A percentile compares a stretch with the other conserved stretches of the same genome.
phyloP scores from a whole-genome alignment of 768 basidiomycete genomes.

The Saitozyma podzolica region DNA sequence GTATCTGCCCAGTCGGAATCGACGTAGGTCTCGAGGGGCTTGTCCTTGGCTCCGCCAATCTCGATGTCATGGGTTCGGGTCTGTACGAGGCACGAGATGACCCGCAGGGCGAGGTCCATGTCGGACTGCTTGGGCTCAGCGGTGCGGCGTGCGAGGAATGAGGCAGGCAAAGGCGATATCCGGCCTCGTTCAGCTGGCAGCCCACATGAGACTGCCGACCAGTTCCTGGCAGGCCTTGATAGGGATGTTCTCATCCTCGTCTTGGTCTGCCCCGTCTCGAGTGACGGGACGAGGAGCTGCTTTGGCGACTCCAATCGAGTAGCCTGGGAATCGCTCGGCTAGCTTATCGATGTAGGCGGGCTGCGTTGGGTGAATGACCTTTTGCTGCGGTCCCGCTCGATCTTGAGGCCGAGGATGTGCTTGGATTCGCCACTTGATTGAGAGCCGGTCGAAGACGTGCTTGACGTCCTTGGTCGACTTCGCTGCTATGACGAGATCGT shows the following conservation, averaged over 20 bases:
- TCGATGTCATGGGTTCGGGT: slow-evolving; percentile 54
- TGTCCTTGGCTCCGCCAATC: background rate
- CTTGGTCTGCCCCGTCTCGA: background rate
- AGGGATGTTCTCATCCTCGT: background rate
- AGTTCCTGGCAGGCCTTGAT: slow-evolving; percentile 7
- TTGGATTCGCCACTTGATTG: slow-evolving; percentile 12
- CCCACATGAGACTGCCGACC: slow-evolving; percentile 50
- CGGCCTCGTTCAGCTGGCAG: slow-evolving; percentile 49
- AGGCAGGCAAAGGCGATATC: slow-evolving; percentile 28
- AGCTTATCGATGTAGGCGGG: slow-evolving; percentile 16
- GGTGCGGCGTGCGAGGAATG: slow-evolving; percentile 29
- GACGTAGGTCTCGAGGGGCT: slow-evolving; percentile 10
- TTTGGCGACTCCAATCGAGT: slow-evolving; percentile 6
- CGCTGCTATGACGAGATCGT: slow-evolving; percentile 23
- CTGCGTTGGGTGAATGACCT: slow-evolving; percentile 12
- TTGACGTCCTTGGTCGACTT: background rate
- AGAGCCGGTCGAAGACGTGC: slow-evolving; percentile 9
- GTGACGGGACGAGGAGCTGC: slow-evolving; percentile 6
- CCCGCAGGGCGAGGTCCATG: slow-evolving; percentile 13
- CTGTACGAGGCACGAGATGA: slow-evolving; percentile 20
- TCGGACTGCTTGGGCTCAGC: slow-evolving; percentile 44
- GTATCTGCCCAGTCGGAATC: slow-evolving; percentile 52
- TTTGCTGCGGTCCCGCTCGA: slow-evolving; percentile 6
- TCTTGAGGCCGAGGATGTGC: slow-evolving; percentile 21
- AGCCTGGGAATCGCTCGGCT: background rate